Base-by-base conservation (phyloP, 208 protist genomes). In the Balamuthia mandrillaris region DNA sequence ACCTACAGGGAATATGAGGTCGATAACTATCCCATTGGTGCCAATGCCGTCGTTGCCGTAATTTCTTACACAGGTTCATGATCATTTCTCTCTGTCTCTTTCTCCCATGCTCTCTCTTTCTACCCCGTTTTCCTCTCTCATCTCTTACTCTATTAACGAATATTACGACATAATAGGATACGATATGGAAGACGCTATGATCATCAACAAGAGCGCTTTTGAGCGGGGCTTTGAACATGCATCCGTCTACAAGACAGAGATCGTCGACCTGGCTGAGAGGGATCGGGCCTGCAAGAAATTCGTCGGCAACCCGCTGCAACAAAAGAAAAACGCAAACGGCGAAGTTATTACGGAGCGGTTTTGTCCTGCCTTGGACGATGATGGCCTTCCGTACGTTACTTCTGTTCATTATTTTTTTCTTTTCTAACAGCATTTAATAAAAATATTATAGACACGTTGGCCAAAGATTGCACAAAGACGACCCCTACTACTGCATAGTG, bases 161-260 rank as follows among this genome's bases (percentile, higher is more conserved):
- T 33, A 65, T 47, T 83, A 21, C 66, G 1, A 10, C 39, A 16
- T 10, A 4, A 18, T 65, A 70, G 90, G 97, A 68, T 99, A 99
- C 91, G 98, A 99, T 93, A 98, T 99, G 98, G 98, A 99, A 90
- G 98, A 99, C 90, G 98, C 98, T 27, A 97, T 99, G 78, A 98
- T 99, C 60, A 90, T 99, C 78, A 99, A 99, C 92, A 99, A 99
- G 90, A 94, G 94, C 0, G 93, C 97, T 3, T 94, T 94, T 41
- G 97, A 99, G 87, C 91, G 98, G 56, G 99, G 99, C 35, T 98
- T 99, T 91, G 92, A 95, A 58, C 96, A 98, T 85, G 98, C 94
- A 14, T 95, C 91, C 44, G 95, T 99, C 42, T 99, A 98, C 45
- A 95, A 93, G 74, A 82, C 52, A 6, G 74, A 82, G 74, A 45